Evolutionary conservation across 1,139 yeast genomes (phyloP), one percentile per base, ranked within the genome.

Genomic region (Lodderomyces oxycetoniae): DNA sequence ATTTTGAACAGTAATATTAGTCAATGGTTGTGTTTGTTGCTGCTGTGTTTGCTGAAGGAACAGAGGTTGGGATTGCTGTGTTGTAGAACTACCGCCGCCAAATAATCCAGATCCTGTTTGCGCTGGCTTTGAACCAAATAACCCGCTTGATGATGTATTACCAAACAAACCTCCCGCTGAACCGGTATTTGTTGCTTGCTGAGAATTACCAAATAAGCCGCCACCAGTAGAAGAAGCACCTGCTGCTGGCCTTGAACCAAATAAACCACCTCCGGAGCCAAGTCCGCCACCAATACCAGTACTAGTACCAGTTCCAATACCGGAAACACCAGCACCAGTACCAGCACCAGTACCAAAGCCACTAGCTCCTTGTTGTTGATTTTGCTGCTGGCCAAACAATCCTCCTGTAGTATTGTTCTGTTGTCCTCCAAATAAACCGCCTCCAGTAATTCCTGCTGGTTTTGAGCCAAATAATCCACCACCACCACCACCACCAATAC

Each of bases 1-100:
- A 52, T 83, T 83, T 42, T 72, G 79, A 28, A 72, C 67, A 37
- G 68, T 65, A 22, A 77, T 63, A 25, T 73, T 75, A 27, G 64
- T 52, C 50, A 63, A 48, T 40, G 63, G 43, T 32, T 55, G 61
- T 26, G 49, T 57, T 31, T 43, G 57, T 35, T 50, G 63, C 32
- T 52, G 59, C 33, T 36, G 49, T 3, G 34, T 17, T 23, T 32
- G 19, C 26, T 34, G 36, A 33, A 49, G 48, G 23, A 39, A 33
- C 30, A 43, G 41, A 15, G 38, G 35, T 43, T 45, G 41, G 39
- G 43, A 39, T 12, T 35, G 22, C 44, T 45, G 40, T 37, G 40
- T 40, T 31, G 38, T 28, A 26, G 31, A 34, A 30, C 41, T 29
- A n/a, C 30, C 33, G 13, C 57, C 59, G 7, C 56, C 77, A 55